phyloP scores from a whole-genome alignment of 345 rosid genomes.

The Dimocarpus longan region DNA sequence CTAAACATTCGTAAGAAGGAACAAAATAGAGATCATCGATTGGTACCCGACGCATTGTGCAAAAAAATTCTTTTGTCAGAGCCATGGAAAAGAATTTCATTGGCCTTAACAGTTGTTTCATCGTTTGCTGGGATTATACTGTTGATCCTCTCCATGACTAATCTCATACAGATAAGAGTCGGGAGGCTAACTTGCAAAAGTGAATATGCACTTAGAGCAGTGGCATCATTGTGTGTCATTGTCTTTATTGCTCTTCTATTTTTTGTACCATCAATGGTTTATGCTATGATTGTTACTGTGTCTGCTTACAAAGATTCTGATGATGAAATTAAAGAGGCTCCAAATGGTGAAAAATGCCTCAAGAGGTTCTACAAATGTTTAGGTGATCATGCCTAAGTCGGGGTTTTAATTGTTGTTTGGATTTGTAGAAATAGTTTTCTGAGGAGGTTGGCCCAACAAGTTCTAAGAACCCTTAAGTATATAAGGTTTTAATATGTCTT shows the following conservation, averaged over 20 bases:
- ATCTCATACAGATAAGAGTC: slow-evolving; percentile 35
- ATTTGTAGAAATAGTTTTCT: no score
- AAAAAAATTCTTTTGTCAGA: slow-evolving; percentile 24
- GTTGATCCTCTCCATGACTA: slow-evolving; percentile 27
- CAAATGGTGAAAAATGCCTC: no score
- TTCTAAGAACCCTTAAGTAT: no score
- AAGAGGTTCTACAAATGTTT: no score
- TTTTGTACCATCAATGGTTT: slow-evolving; percentile 24
- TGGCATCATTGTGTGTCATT: slow-evolving; percentile 23
- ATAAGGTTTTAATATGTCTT: no score
- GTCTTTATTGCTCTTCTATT: slow-evolving; percentile 18
- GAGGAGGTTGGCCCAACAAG: no score
- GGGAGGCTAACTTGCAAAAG: slow-evolving; percentile 35
- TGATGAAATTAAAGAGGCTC: no score
- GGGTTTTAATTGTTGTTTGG: no score
- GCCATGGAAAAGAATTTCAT: slow-evolving; percentile 8
- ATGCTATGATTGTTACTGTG: slow-evolving; percentile 6
- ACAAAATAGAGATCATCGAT: not conserved
- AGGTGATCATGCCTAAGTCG: slow-evolving; percentile 7
- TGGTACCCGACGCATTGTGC: not conserved
- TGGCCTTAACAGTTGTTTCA: not conserved
- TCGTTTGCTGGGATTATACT: slow-evolving; percentile 10
- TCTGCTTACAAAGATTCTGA: not conserved
- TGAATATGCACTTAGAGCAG: slow-evolving; percentile 15
- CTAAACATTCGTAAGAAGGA: not conserved